These are phyloP conservation scores for Ascochyta clinopodiicola DNA, from an alignment of 2,329 filamentous ascomycete genomes.

Conservation along the genomic window DNA sequence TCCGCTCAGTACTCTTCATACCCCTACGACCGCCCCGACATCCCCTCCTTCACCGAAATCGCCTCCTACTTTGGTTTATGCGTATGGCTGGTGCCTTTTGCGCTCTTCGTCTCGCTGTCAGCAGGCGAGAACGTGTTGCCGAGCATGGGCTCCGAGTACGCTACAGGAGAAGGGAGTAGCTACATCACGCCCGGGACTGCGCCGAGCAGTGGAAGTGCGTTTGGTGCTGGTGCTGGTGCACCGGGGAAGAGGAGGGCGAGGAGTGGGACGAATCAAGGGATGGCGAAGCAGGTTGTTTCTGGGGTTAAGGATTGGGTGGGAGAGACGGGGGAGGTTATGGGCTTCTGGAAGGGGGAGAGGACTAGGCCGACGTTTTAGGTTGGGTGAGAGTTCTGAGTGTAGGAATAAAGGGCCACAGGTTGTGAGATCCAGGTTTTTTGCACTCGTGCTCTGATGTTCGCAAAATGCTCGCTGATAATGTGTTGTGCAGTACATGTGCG, in stretches of 20 bases:
- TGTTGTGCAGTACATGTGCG: too few species aligned
- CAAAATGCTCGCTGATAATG: too few species aligned
- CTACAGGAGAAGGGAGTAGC: constrained; percentile 63
- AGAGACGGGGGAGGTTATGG: constrained; percentile 66
- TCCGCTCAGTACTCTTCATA: constrained; percentile 61
- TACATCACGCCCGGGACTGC: constrained; percentile 53
- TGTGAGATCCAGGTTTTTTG: neutral
- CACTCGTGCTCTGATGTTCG: too few species aligned
- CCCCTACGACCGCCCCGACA: constrained; percentile 66
- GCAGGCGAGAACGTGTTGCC: constrained; percentile 95
- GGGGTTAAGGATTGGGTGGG: constrained; percentile 71
- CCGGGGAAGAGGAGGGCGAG: constrained; percentile 48
- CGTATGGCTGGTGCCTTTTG: constrained; percentile 95
- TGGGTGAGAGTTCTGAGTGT: constrained; percentile 12
- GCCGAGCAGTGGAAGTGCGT: constrained; percentile 14
- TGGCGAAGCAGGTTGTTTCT: constrained; percentile 65
- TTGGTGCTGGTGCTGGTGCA: constrained; percentile 40
- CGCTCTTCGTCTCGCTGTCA: constrained; percentile 90
- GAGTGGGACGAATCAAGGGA: constrained; percentile 60
- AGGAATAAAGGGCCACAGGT: constrained; percentile 15
- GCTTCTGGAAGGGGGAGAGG: constrained; percentile 66
- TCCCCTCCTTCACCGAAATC: constrained; percentile 91
- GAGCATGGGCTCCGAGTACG: constrained; percentile 82
- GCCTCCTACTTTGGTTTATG: constrained; percentile 95
- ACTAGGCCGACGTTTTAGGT: constrained; percentile 53